phyloP scores from a whole-genome alignment of 2,329 filamentous ascomycete species.

The Cercospora sp. region DNA sequence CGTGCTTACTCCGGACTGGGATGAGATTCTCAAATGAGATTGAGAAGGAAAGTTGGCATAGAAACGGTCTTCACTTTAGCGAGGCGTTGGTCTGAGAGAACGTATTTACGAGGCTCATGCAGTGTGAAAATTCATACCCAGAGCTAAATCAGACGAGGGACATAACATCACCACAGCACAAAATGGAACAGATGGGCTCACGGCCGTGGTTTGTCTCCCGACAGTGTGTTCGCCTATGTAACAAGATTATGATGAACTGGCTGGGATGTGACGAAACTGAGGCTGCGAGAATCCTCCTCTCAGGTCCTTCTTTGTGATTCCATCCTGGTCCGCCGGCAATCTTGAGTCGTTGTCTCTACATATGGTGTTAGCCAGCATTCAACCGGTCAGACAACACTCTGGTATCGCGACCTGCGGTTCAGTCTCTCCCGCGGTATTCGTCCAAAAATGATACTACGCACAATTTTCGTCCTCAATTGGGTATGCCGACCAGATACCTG shows the following conservation, averaged over 20 bases:
- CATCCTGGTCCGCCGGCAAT: not conserved
- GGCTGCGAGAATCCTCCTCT: not conserved
- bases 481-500: conserved; percentile 9
- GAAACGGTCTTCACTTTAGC: not conserved
- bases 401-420: not conserved
- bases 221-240: not conserved
- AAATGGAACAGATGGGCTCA: not conserved
- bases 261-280: not conserved
- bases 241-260: not conserved
- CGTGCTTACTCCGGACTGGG: conserved; percentile 63
- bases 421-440: not conserved
- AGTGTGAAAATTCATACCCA: not conserved
- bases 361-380: not conserved
- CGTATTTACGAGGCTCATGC: not conserved
- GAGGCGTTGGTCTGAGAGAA: not conserved
- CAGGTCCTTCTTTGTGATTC: not conserved
- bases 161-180: not conserved
- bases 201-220: not conserved
- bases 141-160: not conserved
- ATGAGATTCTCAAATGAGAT: conserved; percentile 46
- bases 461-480: conserved; percentile 6
- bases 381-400: not conserved
- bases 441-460: not conserved
- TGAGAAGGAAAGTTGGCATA: not conserved
- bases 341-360: not conserved